Conservation (phyloP, 192 early-diverging fungal species). For the Linnemannia hyalina region DNA sequence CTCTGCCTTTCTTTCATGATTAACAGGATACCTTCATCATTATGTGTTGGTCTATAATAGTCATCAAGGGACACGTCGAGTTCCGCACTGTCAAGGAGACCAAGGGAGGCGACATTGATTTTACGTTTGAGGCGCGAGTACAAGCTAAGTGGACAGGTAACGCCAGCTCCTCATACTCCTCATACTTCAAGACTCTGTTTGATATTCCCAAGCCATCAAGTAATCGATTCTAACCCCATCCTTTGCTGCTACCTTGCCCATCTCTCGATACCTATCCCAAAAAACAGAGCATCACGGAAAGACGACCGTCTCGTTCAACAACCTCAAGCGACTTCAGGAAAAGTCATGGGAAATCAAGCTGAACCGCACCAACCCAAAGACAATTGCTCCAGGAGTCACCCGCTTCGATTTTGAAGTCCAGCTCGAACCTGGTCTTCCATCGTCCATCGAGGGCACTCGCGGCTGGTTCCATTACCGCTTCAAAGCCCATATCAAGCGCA, state of each 20-base stretch:
- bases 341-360: slow-evolving; percentile 36
- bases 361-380: slow-evolving; percentile 30
- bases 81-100: slow-evolving; percentile 40
- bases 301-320: slow-evolving; percentile 9
- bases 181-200: background rate
- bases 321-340: slow-evolving; percentile 20
- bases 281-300: slow-evolving; percentile 30
- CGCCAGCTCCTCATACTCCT: background rate
- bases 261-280: background rate
- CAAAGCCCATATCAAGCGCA: slow-evolving; percentile 33
- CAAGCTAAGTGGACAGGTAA: slow-evolving; percentile 46
- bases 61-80: slow-evolving; percentile 41
- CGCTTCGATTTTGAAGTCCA: slow-evolving; percentile 36
- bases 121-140: slow-evolving; percentile 35
- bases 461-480: slow-evolving; percentile 54
- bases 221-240: background rate
- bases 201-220: background rate
- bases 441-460: slow-evolving; percentile 25
- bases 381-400: slow-evolving; percentile 41
- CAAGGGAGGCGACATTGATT: slow-evolving; percentile 21
- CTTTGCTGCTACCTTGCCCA: background rate
- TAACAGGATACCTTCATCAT: background rate
- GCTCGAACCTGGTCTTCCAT: slow-evolving; percentile 27
- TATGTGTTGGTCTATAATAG: background rate
- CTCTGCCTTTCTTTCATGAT: too few relatives aligned